Percentiles rank a stretch among this genome's conserved stretches.
Conservation (phyloP, 768 basidiomycete genomes). For the Lactarius sp. region DNA sequence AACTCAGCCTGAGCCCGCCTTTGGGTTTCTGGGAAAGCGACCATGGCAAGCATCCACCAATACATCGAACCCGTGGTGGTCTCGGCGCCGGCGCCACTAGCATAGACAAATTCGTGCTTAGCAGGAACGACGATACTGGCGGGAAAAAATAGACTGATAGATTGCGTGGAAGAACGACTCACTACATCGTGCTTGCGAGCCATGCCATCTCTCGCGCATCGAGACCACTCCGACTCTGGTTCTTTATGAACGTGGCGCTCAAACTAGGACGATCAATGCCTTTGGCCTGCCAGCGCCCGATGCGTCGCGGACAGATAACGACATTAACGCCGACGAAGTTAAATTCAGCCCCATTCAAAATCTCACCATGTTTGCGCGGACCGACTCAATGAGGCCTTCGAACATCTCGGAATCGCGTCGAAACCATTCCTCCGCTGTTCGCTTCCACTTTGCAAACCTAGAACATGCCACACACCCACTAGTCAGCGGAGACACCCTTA, state of each 20-base stretch:
- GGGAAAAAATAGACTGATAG: not conserved
- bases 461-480: not conserved
- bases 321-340: not conserved
- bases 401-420: conserved; percentile 22
- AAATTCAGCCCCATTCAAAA: not conserved
- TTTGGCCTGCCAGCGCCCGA: conserved; percentile 5
- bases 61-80: conserved; percentile 23
- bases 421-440: conserved; percentile 23
- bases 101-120: not conserved
- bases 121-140: not conserved
- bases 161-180: conserved; percentile 3
- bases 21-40: conserved; percentile 26
- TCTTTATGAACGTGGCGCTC: conserved; percentile 19
- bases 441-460: conserved; percentile 25
- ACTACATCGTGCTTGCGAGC: conserved; percentile 29
- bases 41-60: conserved; percentile 27
- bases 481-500: not conserved
- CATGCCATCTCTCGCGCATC: conserved; percentile 22
- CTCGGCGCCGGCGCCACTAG: conserved; percentile 23
- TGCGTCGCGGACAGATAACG: not conserved
- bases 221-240: conserved; percentile 19
- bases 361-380: conserved; percentile 19
- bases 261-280: conserved; percentile 23
- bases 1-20: conserved; percentile 27
- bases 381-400: conserved; percentile 14